These are phyloP conservation scores for Lipomyces yamanashiensis DNA, from an alignment of 805 yeast species.

Conservation along the genomic window DNA sequence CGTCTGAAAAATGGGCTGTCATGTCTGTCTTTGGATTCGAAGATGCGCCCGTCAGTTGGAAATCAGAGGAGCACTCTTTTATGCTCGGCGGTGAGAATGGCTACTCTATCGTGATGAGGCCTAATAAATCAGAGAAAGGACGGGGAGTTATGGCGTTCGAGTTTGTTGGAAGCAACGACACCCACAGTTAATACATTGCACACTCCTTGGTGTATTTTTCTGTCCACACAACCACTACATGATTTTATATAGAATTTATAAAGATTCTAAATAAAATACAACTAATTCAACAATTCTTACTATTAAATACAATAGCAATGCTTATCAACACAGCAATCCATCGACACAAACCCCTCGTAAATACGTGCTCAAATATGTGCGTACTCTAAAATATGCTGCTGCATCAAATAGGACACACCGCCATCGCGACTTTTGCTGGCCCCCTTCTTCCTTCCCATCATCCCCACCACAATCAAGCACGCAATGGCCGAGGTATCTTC, in stretches of 20 bases:
- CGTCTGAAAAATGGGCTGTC: conserved; percentile 19
- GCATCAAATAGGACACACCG: conserved; percentile 13
- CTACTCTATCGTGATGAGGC: conserved; percentile 20
- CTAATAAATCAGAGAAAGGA: neutral
- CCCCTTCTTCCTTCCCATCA: conserved; percentile 8
- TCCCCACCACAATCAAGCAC: neutral
- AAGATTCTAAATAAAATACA: too few relatives aligned
- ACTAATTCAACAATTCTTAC: too few relatives aligned
- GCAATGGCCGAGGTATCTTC: conserved; percentile 35
- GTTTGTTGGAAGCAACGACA: conserved; percentile 21
- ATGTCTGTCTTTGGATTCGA: conserved; percentile 34
- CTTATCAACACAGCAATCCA: neutral
- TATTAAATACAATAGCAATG: neutral
- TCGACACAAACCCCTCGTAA: conserved; percentile 2
- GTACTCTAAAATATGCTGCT: conserved; percentile 11
- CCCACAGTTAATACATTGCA: conserved; percentile 11
- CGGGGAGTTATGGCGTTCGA: conserved; percentile 15
- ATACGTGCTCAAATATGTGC: conserved; percentile 7
- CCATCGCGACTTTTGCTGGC: neutral
- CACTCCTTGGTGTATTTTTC: neutral
- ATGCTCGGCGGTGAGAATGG: conserved; percentile 32
- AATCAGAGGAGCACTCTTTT: conserved; percentile 28
- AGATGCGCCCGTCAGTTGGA: conserved; percentile 38
- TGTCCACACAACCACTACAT: neutral
- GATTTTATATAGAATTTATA: too few relatives aligned